Evolutionary conservation across 371 early-diverging fungal species (phyloP).

Genomic region (Parasitella parasitica): DNA sequence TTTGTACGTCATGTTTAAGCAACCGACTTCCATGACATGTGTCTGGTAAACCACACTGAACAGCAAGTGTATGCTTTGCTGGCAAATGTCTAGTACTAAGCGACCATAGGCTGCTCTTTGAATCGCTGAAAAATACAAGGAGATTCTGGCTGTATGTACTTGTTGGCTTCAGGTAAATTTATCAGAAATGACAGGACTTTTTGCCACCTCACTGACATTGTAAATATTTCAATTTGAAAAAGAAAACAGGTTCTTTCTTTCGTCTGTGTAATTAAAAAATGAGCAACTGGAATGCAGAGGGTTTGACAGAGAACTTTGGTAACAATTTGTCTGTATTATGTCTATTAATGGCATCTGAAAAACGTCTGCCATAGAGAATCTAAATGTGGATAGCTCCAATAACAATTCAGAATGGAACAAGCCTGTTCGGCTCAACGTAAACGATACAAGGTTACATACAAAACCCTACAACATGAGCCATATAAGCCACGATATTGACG

Average conservation of each 20-base stretch:
- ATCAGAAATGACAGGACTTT: no score
- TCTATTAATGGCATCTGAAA: neutral
- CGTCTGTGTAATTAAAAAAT: neutral
- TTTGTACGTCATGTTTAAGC: no score
- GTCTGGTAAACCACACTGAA: no score
- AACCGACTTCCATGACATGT: no score
- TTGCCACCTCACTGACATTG: no score
- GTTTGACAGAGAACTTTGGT: slow-evolving; percentile 8
- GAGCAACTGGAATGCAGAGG: slow-evolving; percentile 14
- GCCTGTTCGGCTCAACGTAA: neutral
- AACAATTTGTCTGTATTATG: neutral
- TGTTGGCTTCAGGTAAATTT: no score
- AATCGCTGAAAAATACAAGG: no score
- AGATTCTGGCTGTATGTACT: no score
- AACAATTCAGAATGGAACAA: slow-evolving; percentile 5
- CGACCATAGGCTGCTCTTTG: no score
- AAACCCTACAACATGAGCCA: neutral
- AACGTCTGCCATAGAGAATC: neutral
- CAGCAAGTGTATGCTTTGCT: no score
- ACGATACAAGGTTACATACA: neutral
- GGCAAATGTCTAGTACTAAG: no score
- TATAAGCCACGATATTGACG: no score
- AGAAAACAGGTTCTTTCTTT: neutral
- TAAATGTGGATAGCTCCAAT: neutral
- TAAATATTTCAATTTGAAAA: neutral